These are phyloP conservation scores for Dryas alaskensis DNA, from an alignment of 306 rosid species.

Conservation along the genomic window DNA sequence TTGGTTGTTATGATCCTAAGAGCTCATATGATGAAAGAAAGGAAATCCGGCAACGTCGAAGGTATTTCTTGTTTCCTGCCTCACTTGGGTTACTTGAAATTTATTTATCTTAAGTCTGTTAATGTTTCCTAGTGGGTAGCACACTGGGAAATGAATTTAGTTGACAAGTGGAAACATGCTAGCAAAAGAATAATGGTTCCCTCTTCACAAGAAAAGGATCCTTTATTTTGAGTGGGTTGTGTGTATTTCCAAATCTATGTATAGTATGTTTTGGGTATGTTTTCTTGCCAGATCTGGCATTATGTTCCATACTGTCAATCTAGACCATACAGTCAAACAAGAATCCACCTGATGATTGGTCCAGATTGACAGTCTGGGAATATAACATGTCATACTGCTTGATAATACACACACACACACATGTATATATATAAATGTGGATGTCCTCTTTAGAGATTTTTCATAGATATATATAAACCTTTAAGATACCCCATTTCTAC, in stretches of 20 bases:
- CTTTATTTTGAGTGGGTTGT: neutral
- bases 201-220: neutral
- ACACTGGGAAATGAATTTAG: conserved; percentile 5
- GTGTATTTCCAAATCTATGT: neutral
- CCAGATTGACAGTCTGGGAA: too few relatives aligned
- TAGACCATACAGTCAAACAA: too few relatives aligned
- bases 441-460: neutral
- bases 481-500: neutral
- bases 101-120: neutral
- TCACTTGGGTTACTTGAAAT: neutral
- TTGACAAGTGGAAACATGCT: neutral
- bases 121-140: neutral
- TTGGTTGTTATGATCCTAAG: conserved; percentile 81
- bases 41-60: conserved; percentile 59
- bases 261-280: neutral
- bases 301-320: too few relatives aligned
- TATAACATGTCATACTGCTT: too few relatives aligned
- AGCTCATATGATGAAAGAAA: conserved; percentile 96
- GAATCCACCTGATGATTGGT: too few relatives aligned
- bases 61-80: conserved; percentile 44
- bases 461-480: neutral
- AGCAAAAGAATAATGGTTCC: neutral
- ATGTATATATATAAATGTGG: neutral
- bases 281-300: neutral
- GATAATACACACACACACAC: neutral